Evolutionary conservation across 306 rosid species (phyloP), one percentile per base, ranked within the genome.

Genomic region (Styphnolobium japonicum): DNA sequence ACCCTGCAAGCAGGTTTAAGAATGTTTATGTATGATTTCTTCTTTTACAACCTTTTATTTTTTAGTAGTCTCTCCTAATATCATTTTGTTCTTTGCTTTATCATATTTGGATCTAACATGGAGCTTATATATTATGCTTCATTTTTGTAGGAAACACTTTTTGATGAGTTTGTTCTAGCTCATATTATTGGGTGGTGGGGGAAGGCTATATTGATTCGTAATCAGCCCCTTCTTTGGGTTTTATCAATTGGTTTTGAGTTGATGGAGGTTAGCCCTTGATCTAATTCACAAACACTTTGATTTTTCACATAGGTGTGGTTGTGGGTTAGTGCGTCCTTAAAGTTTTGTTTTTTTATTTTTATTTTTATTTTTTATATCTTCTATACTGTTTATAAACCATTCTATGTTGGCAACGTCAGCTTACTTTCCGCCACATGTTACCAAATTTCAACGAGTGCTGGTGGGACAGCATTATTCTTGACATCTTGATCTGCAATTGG

Each of bases 141-240:
- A 37, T 72, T 66, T 79, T 79, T 78, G 4, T 56, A 96, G 99
- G 99, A 91, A 49, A 93, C 98, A 21, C 93, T 96, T 87, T 93
- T 96, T 82, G 99, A 96, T 79, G 99, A 96, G 81, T 96, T 96
- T 88, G 99, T 93, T 77, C 74, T 87, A 2, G 99, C 99, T 83
- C 99, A 96, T 85, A 89, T 96, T 53, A 90, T 96, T 83, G 99
- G 99, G 19, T 96, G 99, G 99, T 96, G 99, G 99, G 98, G 99
- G 5, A 96, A 96, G 78, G 99, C 99, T 39, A 96, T 96, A 84
- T 79, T 96, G 97, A 91, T 96, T 73, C 99, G 99, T 42, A 96
- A 96, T 82, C 99, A 96, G 80, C 96, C 98, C 40, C 98, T 96
- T 85, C 89, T 96, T 39, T 96, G 99, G 99, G 94, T 91, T 70